These are phyloP conservation scores for Petunia axillaris DNA, from an alignment of 257 asterid genomes.

Conservation along the genomic window DNA sequence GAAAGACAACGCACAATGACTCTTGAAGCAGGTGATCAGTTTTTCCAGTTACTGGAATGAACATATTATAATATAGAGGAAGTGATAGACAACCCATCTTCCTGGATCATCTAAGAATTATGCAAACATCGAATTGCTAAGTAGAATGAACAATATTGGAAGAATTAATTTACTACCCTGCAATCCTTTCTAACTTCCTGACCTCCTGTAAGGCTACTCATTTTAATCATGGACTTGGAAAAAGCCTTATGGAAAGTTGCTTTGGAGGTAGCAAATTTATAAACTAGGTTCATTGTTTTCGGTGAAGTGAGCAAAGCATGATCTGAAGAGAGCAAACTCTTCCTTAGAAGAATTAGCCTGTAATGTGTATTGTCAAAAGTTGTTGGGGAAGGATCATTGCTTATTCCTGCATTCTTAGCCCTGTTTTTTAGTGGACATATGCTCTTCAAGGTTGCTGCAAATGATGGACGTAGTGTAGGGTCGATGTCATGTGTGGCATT, in stretches of 20 bases:
- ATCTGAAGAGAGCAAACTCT: conserved; percentile 65
- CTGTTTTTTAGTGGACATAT: conserved; percentile 55
- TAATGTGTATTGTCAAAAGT: conserved; percentile 75
- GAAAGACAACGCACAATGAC: too few relatives aligned
- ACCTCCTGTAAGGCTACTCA: conserved; percentile 88
- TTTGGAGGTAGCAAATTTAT: conserved; percentile 64
- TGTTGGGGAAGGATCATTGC: conserved; percentile 71
- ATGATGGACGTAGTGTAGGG: conserved; percentile 64
- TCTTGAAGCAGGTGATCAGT: neutral
- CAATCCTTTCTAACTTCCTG: conserved; percentile 80
- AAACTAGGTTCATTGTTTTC: conserved; percentile 52
- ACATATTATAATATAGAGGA: neutral
- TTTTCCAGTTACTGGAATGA: neutral
- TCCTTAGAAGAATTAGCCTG: conserved; percentile 57
- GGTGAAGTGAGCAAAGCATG: conserved; percentile 66
- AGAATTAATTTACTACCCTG: conserved; percentile 49
- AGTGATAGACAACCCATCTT: conserved; percentile 20
- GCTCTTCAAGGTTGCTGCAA: conserved; percentile 57
- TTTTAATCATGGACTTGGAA: conserved; percentile 73
- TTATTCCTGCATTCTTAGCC: conserved; percentile 62
- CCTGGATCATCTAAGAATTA: conserved; percentile 1
- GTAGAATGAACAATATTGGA: neutral
- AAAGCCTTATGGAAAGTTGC: conserved; percentile 64
- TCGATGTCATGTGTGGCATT: conserved; percentile 69
- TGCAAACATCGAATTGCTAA: neutral